A percentile compares a stretch with the other conserved stretches of the same genome.
Evolutionary conservation across 148 eudicot species (phyloP).

Genomic region (Chenopodium album): DNA sequence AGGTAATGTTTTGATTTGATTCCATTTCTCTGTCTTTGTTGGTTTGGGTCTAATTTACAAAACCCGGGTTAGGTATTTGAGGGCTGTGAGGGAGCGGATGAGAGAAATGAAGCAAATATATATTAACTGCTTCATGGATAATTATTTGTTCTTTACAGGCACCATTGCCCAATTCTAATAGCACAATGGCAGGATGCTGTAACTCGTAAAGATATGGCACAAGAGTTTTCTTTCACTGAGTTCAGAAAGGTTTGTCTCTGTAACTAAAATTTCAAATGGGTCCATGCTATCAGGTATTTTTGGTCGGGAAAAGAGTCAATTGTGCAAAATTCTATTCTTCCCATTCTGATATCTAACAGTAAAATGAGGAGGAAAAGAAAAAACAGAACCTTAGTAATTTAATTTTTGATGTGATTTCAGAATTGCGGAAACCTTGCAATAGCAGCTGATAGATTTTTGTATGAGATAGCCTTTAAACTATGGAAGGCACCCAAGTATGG

Average conservation of each 20-base stretch:
- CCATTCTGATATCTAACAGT: neutral
- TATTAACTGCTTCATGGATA: slow-evolving; percentile 4
- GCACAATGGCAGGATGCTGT: slow-evolving; percentile 92
- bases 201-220: slow-evolving; percentile 73
- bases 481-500: slow-evolving; percentile 99
- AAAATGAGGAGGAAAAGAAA: neutral
- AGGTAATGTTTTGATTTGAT: slow-evolving; percentile 41
- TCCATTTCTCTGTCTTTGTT: neutral
- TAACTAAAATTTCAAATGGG: neutral
- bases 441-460: slow-evolving; percentile 84
- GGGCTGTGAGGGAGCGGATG: neutral
- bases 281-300: neutral
- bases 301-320: neutral
- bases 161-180: slow-evolving; percentile 63
- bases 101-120: neutral
- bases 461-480: slow-evolving; percentile 91
- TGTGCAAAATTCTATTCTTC: neutral
- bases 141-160: slow-evolving; percentile 42
- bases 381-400: neutral
- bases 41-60: neutral
- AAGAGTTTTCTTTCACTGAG: slow-evolving; percentile 63
- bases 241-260: slow-evolving; percentile 58
- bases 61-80: neutral
- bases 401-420: slow-evolving; percentile 40
- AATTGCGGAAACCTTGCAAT: slow-evolving; percentile 74